Conservation (phyloP, 2,329 filamentous ascomycete genomes). For the Cladobotryum mycophilum region DNA sequence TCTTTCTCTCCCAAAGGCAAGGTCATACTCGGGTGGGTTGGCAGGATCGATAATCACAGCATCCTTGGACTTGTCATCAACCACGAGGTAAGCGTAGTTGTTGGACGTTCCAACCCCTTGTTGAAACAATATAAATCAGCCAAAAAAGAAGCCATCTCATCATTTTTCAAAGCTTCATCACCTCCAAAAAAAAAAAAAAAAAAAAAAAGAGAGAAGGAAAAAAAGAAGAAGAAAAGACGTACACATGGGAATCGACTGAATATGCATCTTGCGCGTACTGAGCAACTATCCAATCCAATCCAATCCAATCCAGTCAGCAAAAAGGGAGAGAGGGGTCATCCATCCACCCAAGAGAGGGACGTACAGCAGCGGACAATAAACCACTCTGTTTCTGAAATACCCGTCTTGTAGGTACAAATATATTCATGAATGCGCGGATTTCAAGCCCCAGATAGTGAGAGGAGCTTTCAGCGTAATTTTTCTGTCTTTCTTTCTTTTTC, state of each 20-base stretch:
- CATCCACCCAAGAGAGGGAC: slow-evolving; percentile 9
- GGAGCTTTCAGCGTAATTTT: background rate
- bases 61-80: slow-evolving; percentile 73
- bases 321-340: slow-evolving; percentile 7
- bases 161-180: too few relatives aligned
- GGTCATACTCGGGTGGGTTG: slow-evolving; percentile 64
- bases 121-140: slow-evolving; percentile 5
- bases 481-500: background rate
- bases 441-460: background rate
- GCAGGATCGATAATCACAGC: slow-evolving; percentile 76
- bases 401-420: background rate
- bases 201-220: too few relatives aligned
- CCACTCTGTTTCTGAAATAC: slow-evolving; percentile 7
- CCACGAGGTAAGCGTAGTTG: slow-evolving; percentile 80
- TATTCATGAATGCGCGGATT: slow-evolving; percentile 8
- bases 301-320: slow-evolving; percentile 8
- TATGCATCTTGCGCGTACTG: slow-evolving; percentile 58
- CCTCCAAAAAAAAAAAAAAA: too few relatives aligned
- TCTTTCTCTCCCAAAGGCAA: background rate
- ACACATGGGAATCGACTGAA: slow-evolving; percentile 88
- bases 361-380: slow-evolving; percentile 5
- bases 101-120: slow-evolving; percentile 72
- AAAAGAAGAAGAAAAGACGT: too few relatives aligned
- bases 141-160: background rate
- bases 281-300: slow-evolving; percentile 11